Base-by-base conservation (phyloP, 495 filamentous ascomycete genomes). In the Peziza echinospora region DNA sequence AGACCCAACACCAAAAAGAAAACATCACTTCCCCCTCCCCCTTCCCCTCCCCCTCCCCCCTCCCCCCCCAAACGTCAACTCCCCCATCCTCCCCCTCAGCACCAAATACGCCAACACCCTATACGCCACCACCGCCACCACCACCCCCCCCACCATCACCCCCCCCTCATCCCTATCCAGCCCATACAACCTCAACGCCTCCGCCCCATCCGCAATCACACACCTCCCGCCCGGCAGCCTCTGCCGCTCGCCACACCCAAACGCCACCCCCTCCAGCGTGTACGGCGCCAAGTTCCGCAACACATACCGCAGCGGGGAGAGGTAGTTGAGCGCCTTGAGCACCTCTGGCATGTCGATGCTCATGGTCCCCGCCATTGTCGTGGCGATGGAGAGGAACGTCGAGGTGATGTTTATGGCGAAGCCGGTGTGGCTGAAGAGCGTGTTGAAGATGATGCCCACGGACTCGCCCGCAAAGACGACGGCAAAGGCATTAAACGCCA, bases 381-480 rank as follows among this genome's bases (percentile, higher is more conserved):
- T 71, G 1, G 77, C 71, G 21, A 84, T 68, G 0, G 70, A 72
- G 0, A 83, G 62, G 3, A 83, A 55, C 37, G 78, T 67, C 1
- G 68, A 72, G 2, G 72, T 78, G 34, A 82, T 56, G 49, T 80
- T 81, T 41, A 83, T 70, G 7, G 78, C 76, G 57, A 84, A 83
- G 1, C 80, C 80, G 0, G 77, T 77, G 53, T 84, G 80, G 25
- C 63, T 58, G 60, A 83, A 79, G 5, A 83, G 62, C 0, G 80
- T 83, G 55, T 79, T 81, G 63, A 84, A 82, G 62, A 82, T 73
- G 51, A 84, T 83, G 0, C 80, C 80, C n/a, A 83, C 53, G 39
- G 71, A 77, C 62, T 84, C 80, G 3, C 80, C 80, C 49, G 74
- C 80, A 43, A 62, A 75, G 28, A 81, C 78, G 40, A 84, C 73